These are phyloP conservation scores for Ambrosiella cleistominuta DNA, from an alignment of 2,329 filamentous ascomycete species.

Conservation along the genomic window DNA sequence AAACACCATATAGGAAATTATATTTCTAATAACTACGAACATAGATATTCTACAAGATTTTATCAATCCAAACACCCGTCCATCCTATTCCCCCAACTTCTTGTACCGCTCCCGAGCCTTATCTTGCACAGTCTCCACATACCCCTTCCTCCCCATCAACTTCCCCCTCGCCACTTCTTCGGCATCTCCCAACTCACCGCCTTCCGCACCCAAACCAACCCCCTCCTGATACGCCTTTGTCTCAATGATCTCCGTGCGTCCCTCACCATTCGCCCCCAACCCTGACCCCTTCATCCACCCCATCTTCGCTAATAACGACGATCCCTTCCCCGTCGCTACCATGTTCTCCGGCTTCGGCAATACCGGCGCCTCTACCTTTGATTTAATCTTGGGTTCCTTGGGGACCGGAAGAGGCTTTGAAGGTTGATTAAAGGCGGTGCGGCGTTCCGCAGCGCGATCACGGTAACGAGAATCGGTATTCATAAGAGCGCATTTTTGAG, in stretches of 20 bases:
- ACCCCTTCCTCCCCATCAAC: slow-evolving; percentile 31
- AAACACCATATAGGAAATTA: too few relatives aligned
- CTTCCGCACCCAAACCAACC: slow-evolving; percentile 51
- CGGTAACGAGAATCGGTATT: slow-evolving; percentile 29
- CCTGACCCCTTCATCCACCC: slow-evolving; percentile 51
- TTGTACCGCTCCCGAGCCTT: slow-evolving; percentile 41
- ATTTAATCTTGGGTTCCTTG: slow-evolving; percentile 17
- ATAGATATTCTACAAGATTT: too few relatives aligned
- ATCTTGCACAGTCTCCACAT: slow-evolving; percentile 46
- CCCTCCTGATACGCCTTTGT: slow-evolving; percentile 49
- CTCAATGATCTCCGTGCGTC: slow-evolving; percentile 44
- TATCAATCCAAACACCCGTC: neutral
- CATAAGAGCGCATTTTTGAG: slow-evolving; percentile 15
- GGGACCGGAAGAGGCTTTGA: slow-evolving; percentile 26
- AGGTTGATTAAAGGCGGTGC: slow-evolving; percentile 43
- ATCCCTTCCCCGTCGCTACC: slow-evolving; percentile 35
- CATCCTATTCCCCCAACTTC: neutral
- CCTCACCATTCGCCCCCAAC: slow-evolving; percentile 44
- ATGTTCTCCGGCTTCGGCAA: neutral
- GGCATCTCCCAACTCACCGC: slow-evolving; percentile 52
- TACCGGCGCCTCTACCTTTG: slow-evolving; percentile 16
- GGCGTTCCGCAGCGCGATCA: slow-evolving; percentile 51
- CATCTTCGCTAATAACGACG: slow-evolving; percentile 53
- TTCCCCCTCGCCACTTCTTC: slow-evolving; percentile 42
- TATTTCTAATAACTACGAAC: too few relatives aligned